Evolutionary conservation across 495 filamentous ascomycete genomes (phyloP).

Genomic region (Geoglossum glabrum): DNA sequence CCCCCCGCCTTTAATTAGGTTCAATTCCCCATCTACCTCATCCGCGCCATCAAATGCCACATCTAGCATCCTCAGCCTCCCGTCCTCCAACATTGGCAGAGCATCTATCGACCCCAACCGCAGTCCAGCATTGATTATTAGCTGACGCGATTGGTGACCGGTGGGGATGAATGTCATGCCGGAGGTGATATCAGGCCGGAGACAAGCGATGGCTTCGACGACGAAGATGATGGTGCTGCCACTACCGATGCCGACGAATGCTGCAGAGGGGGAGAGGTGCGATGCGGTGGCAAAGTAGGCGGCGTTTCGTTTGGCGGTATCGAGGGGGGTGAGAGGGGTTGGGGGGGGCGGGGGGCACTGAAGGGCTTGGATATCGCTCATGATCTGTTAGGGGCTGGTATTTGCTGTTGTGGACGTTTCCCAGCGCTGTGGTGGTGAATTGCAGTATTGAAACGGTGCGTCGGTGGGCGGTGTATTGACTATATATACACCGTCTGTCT

Average conservation of each 20-base stretch:
- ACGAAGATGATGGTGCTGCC: slow-evolving; percentile 91
- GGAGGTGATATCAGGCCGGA: slow-evolving; percentile 35
- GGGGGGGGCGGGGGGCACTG: neutral
- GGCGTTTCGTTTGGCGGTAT: neutral
- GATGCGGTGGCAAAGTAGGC: neutral
- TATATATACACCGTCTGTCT: too few relatives aligned
- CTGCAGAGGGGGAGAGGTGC: neutral
- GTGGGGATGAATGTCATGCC: slow-evolving; percentile 72
- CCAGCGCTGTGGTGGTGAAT: too few relatives aligned
- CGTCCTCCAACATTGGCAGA: slow-evolving; percentile 18
- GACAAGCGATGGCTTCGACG: slow-evolving; percentile 73
- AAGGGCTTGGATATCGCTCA: neutral
- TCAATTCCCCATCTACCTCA: slow-evolving; percentile 86
- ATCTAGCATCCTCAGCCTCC: slow-evolving; percentile 32
- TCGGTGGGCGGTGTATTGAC: too few relatives aligned
- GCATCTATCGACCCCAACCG: slow-evolving; percentile 55
- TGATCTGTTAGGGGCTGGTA: neutral
- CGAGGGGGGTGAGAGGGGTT: neutral
- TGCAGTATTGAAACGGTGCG: too few relatives aligned
- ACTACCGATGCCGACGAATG: slow-evolving; percentile 77
- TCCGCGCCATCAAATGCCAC: slow-evolving; percentile 91
- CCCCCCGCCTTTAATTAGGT: slow-evolving; percentile 93
- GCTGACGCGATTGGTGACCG: slow-evolving; percentile 67
- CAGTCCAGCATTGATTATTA: slow-evolving; percentile 61
- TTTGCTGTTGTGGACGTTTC: too few relatives aligned